phyloP scores from a whole-genome alignment of 2,329 filamentous ascomycete genomes.

The Penicillium sp. region DNA sequence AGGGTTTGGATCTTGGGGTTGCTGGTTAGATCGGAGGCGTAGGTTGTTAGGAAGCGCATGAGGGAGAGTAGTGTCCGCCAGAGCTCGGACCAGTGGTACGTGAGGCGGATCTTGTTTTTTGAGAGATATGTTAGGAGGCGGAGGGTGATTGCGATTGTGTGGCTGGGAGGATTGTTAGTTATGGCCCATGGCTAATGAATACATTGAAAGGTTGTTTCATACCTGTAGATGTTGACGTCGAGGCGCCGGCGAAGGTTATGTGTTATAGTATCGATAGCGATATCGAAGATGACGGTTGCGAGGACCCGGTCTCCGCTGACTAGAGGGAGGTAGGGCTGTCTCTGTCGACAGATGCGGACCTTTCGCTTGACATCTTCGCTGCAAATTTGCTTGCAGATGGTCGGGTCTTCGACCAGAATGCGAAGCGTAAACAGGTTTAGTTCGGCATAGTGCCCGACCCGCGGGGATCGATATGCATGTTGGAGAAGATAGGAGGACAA shows the following conservation, averaged over 20 bases:
- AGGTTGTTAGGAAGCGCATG: conserved; percentile 85
- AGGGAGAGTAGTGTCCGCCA: conserved; percentile 87
- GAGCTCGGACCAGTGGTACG: conserved; percentile 93
- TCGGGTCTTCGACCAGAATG: conserved; percentile 79
- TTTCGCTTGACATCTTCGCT: conserved; percentile 69
- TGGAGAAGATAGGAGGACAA: conserved; percentile 90
- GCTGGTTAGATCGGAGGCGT: conserved; percentile 71
- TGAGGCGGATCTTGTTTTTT: conserved; percentile 73
- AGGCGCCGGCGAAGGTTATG: conserved; percentile 86
- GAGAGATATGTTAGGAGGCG: conserved; percentile 82
- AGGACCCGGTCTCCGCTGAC: conserved; percentile 70
- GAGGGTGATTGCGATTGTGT: conserved; percentile 77
- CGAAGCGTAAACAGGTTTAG: conserved; percentile 82
- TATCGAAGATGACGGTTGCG: conserved; percentile 74
- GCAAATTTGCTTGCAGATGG: conserved; percentile 79
- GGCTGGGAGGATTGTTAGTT: conserved; percentile 33
- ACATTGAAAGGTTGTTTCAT: conserved; percentile 4
- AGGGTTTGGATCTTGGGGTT: conserved; percentile 69
- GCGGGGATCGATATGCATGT: conserved; percentile 79
- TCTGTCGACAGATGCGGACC: conserved; percentile 84
- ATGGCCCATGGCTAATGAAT: not conserved
- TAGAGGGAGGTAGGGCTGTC: conserved; percentile 78
- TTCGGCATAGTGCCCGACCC: conserved; percentile 78
- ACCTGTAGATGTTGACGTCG: conserved; percentile 79
- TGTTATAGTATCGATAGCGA: conserved; percentile 85